These are phyloP conservation scores for Melastoma malabathricum DNA, from an alignment of 345 rosid genomes.

Conservation along the genomic window DNA sequence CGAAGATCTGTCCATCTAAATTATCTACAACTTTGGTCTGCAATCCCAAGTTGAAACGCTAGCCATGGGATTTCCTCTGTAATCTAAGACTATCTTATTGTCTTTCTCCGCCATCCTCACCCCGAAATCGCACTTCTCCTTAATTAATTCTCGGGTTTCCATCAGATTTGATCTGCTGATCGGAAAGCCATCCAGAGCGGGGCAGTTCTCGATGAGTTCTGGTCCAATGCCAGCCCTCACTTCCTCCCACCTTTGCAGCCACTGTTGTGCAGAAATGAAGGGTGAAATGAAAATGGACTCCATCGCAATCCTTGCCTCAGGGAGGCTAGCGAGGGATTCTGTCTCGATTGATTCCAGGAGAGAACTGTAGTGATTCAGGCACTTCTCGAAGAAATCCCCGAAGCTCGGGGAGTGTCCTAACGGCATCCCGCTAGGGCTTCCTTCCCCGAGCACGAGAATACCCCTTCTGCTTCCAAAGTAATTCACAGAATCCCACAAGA, in stretches of 20 bases:
- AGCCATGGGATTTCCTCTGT: slow-evolving; percentile 25
- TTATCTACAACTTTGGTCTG: not conserved
- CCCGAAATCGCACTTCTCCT: slow-evolving; percentile 16
- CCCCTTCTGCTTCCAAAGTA: slow-evolving; percentile 8
- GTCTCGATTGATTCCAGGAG: slow-evolving; percentile 26
- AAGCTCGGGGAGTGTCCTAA: slow-evolving; percentile 7
- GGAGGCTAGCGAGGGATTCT: slow-evolving; percentile 13
- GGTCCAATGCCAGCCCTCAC: slow-evolving; percentile 4
- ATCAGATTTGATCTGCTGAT: slow-evolving; percentile 15
- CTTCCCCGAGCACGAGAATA: slow-evolving; percentile 23
- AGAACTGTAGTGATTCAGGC: slow-evolving; percentile 18
- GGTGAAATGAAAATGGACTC: slow-evolving; percentile 35
- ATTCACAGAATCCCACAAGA: not conserved
- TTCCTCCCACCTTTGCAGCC: slow-evolving; percentile 30
- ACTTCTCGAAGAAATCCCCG: slow-evolving; percentile 21
- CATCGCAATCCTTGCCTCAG: slow-evolving; percentile 31
- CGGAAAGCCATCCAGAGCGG: slow-evolving; percentile 10
- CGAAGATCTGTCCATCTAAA: no score
- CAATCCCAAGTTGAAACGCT: slow-evolving; percentile 30
- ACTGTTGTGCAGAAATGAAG: slow-evolving; percentile 16
- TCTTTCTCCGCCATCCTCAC: slow-evolving; percentile 22
- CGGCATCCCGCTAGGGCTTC: slow-evolving; percentile 11
- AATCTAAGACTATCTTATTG: slow-evolving; percentile 29
- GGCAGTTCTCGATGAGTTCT: not conserved
- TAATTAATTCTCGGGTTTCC: slow-evolving; percentile 32